Percentiles rank a stretch among this genome's conserved stretches.
Conservation (phyloP, 805 yeast genomes). For the Cyberlindnera subsufficiens region DNA sequence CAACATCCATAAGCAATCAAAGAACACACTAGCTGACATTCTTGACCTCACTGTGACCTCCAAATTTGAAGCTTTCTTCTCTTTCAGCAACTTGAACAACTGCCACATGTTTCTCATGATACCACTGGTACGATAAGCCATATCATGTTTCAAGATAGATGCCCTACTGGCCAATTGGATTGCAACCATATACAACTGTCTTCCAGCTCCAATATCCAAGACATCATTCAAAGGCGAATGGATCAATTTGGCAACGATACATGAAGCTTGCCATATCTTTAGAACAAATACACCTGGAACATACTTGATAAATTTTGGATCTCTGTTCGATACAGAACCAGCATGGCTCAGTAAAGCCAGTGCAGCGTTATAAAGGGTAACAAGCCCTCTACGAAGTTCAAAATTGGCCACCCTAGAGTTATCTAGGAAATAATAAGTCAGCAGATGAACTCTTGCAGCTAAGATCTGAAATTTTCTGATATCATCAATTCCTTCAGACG, state of each 20-base stretch:
- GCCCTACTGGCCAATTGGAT: constrained; percentile 68
- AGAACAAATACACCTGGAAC: constrained; percentile 80
- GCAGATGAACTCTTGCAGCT: constrained; percentile 74
- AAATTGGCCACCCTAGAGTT: constrained; percentile 32
- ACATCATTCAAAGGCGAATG: constrained; percentile 68
- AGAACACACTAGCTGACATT: constrained; percentile 89
- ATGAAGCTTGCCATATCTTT: constrained; percentile 88
- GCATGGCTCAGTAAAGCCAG: constrained; percentile 65
- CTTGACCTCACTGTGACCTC: constrained; percentile 66
- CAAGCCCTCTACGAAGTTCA: constrained; percentile 68
- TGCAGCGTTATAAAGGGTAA: constrained; percentile 76
- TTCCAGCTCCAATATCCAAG: constrained; percentile 68
- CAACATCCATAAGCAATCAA: constrained; percentile 81
- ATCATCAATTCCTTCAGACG: constrained; percentile 50
- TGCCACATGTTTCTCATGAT: constrained; percentile 95
- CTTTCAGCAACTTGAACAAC: constrained; percentile 63
- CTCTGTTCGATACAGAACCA: constrained; percentile 49
- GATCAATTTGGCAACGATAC: constrained; percentile 70
- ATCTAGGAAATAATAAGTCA: constrained; percentile 78
- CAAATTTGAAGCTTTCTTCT: constrained; percentile 35
- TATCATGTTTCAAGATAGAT: constrained; percentile 83
- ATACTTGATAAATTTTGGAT: constrained; percentile 61
- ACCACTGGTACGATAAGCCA: constrained; percentile 89
- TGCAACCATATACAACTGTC: constrained; percentile 60
- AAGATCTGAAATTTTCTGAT: constrained; percentile 62